Conservation (phyloP, 352 stramenopile species). For the Globisporangium ultimum region DNA sequence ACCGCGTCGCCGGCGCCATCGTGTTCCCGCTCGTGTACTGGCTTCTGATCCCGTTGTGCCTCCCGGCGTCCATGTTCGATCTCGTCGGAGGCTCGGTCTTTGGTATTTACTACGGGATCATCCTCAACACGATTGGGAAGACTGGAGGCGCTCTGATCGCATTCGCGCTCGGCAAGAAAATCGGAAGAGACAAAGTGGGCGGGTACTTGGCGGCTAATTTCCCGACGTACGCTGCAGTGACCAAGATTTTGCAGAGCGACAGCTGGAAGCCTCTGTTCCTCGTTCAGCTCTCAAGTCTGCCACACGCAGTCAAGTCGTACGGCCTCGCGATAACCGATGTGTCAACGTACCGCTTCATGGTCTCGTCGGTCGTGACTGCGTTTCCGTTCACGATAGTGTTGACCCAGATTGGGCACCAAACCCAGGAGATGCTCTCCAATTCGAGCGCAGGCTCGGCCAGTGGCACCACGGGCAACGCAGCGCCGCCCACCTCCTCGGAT, state of each 20-base stretch:
- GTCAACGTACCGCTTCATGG: constrained; percentile 42
- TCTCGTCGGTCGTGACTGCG: constrained; percentile 53
- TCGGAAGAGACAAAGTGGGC: constrained; percentile 47
- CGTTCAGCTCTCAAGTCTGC: constrained; percentile 69
- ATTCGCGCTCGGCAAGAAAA: constrained; percentile 52
- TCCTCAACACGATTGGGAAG: constrained; percentile 64
- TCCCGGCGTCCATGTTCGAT: constrained; percentile 66
- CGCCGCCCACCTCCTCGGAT: constrained; percentile 8
- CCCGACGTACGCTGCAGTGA: constrained; percentile 43
- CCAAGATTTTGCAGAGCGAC: constrained; percentile 47
- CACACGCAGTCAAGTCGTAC: constrained; percentile 75
- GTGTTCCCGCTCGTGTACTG: constrained; percentile 56
- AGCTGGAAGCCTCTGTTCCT: constrained; percentile 73
- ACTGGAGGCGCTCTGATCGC: constrained; percentile 57
- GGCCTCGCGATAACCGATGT: constrained; percentile 67
- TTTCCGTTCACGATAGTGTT: constrained; percentile 56
- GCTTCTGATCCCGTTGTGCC: constrained; percentile 55
- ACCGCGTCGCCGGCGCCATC: constrained; percentile 38
- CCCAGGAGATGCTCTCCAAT: constrained; percentile 35
- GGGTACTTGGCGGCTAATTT: constrained; percentile 59
- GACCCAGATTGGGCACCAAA: constrained; percentile 61
- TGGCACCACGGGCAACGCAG: constrained; percentile 13
- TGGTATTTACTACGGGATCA: constrained; percentile 35
- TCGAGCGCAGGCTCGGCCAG: constrained; percentile 13
- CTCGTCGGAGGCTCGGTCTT: constrained; percentile 65